Conservation (phyloP, 75 land plant species). For the Sequoia sempervirens region DNA sequence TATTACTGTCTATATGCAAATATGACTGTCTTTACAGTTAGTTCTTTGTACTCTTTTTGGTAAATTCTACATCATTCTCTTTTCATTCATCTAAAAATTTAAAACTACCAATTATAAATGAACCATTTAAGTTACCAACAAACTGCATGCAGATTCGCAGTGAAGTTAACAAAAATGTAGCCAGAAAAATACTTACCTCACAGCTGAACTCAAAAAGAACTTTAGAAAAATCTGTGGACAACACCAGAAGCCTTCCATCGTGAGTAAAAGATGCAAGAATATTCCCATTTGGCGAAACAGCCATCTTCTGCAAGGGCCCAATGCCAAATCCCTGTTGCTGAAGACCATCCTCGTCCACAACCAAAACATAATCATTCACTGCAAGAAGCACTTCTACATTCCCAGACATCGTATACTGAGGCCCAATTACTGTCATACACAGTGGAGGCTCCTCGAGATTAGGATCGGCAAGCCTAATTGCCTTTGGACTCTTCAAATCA, state of each 20-base stretch:
- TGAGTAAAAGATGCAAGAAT: conserved; percentile 77
- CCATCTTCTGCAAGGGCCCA: conserved; percentile 96
- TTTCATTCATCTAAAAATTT: background rate
- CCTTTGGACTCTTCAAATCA: conserved; percentile 60
- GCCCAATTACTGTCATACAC: conserved; percentile 81
- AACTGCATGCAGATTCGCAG: background rate
- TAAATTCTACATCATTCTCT: background rate
- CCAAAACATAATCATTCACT: conserved; percentile 49
- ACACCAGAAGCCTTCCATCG: conserved; percentile 83
- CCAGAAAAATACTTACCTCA: conserved; percentile 45
- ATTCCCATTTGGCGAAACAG: conserved; percentile 62
- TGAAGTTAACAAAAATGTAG: background rate
- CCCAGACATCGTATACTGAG: conserved; percentile 70
- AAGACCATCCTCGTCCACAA: conserved; percentile 71
- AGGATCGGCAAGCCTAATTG: conserved; percentile 63
- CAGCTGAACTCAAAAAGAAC: conserved; percentile 61
- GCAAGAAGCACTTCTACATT: conserved; percentile 82
- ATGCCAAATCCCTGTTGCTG: conserved; percentile 40
- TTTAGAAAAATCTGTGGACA: conserved; percentile 55
- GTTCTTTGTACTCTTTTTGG: background rate
- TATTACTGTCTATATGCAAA: background rate
- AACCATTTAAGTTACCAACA: background rate
- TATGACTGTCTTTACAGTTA: too few species aligned
- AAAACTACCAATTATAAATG: background rate
- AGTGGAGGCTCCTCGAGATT: conserved; percentile 66